Evolutionary conservation across 208 protist genomes (phyloP), one percentile per base, ranked within the genome.

Genomic region (Leishmania major): DNA sequence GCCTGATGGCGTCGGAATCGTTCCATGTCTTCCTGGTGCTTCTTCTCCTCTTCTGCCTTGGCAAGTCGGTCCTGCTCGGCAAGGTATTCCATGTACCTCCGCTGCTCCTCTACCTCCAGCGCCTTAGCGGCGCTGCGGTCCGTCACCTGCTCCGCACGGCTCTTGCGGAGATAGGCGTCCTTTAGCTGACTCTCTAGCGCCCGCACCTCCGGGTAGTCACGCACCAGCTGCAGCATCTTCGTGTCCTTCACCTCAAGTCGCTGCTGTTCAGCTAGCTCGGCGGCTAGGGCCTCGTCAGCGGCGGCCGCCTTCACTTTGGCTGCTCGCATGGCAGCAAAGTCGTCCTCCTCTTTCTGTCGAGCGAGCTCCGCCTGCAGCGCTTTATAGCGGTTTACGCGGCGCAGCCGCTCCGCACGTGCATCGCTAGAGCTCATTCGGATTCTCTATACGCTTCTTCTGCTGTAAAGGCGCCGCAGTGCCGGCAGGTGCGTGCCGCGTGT

Each of bases 151-250:
- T 94, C 94, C 0, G 84, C 84, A n/a, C 93, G 91, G n/a, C 86
- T 88, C 81, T 96, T 95, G 51, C 89, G 91, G 76, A 94, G 85
- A 72, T 94, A 89, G 35, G 95, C 95, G 75, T 95, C 87, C 75
- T 92, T 93, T 55, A 98, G 84, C 82, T 87, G 81, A 60, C 86
- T 67, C 81, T 96, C 89, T 59, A 98, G 80, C 47, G 94, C 85
- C n/a, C 93, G 92, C 62, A 98, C 87, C 81, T 96, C 91, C 1
- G 94, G 94, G 70, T 89, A 92, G n/a, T 92, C 82, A 31, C 92
- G 86, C 19, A 91, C 94, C 5, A 96, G 87, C 85, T 97, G 95
- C 35, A 97, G 84, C 93, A 96, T 98, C 85, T 98, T 98, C n/a
- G 84, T 86, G 71, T 97, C 93, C 75, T 90, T 87, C 40, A 95